Conservation (phyloP, 2,329 filamentous ascomycete species). For the Penicillium sp. region DNA sequence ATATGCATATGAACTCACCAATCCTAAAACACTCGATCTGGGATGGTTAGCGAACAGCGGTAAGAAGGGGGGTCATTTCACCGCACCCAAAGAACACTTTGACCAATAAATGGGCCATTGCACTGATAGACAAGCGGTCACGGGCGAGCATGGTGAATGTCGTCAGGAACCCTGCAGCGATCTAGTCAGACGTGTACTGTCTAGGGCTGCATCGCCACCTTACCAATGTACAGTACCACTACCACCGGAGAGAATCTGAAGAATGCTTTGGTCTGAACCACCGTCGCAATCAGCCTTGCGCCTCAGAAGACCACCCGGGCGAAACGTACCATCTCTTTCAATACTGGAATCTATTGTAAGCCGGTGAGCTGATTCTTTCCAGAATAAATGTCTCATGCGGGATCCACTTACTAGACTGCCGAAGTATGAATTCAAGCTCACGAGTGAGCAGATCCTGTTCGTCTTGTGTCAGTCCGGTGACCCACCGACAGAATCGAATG, state of each 20-base stretch:
- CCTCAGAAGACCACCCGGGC: neutral
- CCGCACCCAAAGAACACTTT: slow-evolving; percentile 64
- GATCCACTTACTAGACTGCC: slow-evolving; percentile 47
- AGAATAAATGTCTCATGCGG: slow-evolving; percentile 3
- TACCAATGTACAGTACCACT: slow-evolving; percentile 76
- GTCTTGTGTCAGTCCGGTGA: slow-evolving; percentile 20
- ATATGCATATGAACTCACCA: slow-evolving; percentile 49
- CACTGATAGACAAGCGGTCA: slow-evolving; percentile 55
- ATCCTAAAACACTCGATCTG: slow-evolving; percentile 59
- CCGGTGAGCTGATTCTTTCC: slow-evolving; percentile 18
- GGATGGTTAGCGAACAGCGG: slow-evolving; percentile 15
- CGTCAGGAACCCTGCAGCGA: slow-evolving; percentile 70
- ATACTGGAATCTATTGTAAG: slow-evolving; percentile 68
- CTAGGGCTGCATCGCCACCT: slow-evolving; percentile 22
- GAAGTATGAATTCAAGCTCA: slow-evolving; percentile 88
- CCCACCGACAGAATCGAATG: neutral
- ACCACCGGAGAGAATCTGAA: slow-evolving; percentile 79
- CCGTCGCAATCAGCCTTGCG: slow-evolving; percentile 30
- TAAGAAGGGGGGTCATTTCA: slow-evolving; percentile 17
- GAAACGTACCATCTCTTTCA: slow-evolving; percentile 77
- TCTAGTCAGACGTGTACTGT: slow-evolving; percentile 7
- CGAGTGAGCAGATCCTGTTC: slow-evolving; percentile 75
- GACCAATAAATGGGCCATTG: slow-evolving; percentile 63
- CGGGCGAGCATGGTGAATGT: slow-evolving; percentile 67
- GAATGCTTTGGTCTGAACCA: slow-evolving; percentile 73